Evolutionary conservation across 345 rosid genomes (phyloP).

Genomic region (Aquilaria malaccensis): DNA sequence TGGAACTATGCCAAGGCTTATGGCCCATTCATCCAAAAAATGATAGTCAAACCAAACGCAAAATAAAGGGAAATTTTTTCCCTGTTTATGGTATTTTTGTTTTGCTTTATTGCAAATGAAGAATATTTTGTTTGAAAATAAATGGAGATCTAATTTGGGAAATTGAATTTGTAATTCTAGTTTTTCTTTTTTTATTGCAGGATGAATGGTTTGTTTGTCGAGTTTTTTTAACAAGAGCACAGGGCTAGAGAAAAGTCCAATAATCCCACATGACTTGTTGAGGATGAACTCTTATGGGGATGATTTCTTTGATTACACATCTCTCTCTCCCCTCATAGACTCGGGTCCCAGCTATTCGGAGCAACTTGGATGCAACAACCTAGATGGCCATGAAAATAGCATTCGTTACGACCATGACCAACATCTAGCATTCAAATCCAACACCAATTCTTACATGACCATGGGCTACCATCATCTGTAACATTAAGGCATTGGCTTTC

Average conservation of each 20-base stretch:
- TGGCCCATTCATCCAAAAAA: too few relatives aligned
- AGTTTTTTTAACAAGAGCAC: slow-evolving; percentile 73
- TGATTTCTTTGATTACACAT: slow-evolving; percentile 32
- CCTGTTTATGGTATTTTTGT: background rate
- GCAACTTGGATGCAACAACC: slow-evolving; percentile 23
- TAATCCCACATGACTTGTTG: slow-evolving; percentile 19
- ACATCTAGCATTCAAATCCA: slow-evolving; percentile 8
- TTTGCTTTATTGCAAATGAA: slow-evolving; percentile 18
- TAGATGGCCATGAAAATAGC: slow-evolving; percentile 4
- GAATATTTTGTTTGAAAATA: slow-evolving; percentile 8
- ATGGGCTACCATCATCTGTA: background rate
- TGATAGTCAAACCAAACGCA: too few relatives aligned
- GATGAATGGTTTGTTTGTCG: slow-evolving; percentile 97
- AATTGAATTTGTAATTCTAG: background rate
- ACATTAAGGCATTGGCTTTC: too few relatives aligned
- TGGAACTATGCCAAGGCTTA: too few relatives aligned
- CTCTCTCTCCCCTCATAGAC: slow-evolving; percentile 55
- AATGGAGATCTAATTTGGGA: background rate
- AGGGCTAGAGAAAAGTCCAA: slow-evolving; percentile 38
- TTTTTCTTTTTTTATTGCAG: slow-evolving; percentile 31
- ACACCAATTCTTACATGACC: slow-evolving; percentile 14
- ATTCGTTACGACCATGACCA: background rate
- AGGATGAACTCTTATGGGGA: slow-evolving; percentile 39
- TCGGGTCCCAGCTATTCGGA: slow-evolving; percentile 16
- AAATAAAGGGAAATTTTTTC: too few relatives aligned